Percentiles rank a stretch among this genome's conserved stretches.
Conservation (phyloP, 2,329 filamentous ascomycete species). For the Pseudocercospora vitis region DNA sequence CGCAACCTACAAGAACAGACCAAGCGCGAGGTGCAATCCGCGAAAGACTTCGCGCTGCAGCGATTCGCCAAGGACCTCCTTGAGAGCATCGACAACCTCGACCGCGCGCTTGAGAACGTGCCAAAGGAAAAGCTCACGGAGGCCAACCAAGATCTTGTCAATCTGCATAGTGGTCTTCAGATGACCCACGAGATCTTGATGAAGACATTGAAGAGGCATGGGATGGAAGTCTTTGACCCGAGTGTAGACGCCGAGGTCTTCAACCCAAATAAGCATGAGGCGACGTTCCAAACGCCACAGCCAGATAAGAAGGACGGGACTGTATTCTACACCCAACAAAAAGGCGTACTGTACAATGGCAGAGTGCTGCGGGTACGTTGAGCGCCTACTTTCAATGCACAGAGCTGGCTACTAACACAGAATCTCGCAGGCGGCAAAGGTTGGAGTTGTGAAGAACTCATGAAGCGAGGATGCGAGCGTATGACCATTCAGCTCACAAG, state of each 20-base stretch:
- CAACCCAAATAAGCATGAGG: constrained; percentile 95
- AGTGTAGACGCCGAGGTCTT: constrained; percentile 73
- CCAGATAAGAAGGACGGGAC: constrained; percentile 84
- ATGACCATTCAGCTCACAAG: neutral
- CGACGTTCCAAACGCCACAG: constrained; percentile 88
- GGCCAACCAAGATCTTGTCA: constrained; percentile 68
- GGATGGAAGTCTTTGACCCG: constrained; percentile 85
- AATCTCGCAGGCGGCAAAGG: constrained; percentile 73
- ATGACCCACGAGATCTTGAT: constrained; percentile 93
- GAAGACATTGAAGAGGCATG: constrained; percentile 87
- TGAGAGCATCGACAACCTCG: constrained; percentile 94
- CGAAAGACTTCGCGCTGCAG: constrained; percentile 91
- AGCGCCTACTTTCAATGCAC: neutral
- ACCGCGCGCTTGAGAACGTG: constrained; percentile 82
- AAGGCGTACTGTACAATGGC: constrained; percentile 93
- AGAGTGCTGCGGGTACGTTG: constrained; percentile 67
- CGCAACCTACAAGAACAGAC: constrained; percentile 96
- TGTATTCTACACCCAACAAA: constrained; percentile 90
- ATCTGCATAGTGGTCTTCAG: constrained; percentile 83
- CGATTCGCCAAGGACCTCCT: constrained; percentile 91
- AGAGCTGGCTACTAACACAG: constrained; percentile 36
- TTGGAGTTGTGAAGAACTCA: constrained; percentile 88
- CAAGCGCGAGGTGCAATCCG: constrained; percentile 80
- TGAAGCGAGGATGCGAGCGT: constrained; percentile 25
- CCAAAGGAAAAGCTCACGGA: constrained; percentile 69